Evolutionary conservation across 1,284 basidiomycete species (phyloP).

Genomic region (Pulveroboletus sp.): DNA sequence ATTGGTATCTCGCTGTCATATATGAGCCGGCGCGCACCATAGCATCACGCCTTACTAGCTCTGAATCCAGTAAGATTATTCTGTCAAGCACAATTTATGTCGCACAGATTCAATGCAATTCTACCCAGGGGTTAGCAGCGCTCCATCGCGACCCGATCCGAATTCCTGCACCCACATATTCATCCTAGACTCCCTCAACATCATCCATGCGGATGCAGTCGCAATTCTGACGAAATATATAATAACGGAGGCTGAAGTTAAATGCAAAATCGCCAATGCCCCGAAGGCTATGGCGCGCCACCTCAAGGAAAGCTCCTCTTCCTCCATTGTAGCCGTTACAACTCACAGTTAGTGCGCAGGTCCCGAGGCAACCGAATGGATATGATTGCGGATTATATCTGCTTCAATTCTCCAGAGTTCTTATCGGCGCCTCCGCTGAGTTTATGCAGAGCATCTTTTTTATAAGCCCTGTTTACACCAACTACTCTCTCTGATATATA

Average conservation of each 20-base stretch:
- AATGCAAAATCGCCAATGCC: conserved; percentile 54
- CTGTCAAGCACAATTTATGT: no score
- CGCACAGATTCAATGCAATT: no score
- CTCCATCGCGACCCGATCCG: no score
- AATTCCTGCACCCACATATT: conserved; percentile 83
- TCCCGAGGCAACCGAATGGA: conserved; percentile 79
- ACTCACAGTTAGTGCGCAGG: no score
- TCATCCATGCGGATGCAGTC: conserved; percentile 62
- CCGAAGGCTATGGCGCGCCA: no score
- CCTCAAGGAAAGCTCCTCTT: no score
- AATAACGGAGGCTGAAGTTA: conserved; percentile 77
- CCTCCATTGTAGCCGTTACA: no score
- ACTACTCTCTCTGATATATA: no score
- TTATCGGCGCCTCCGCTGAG: conserved; percentile 70
- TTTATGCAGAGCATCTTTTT: no score
- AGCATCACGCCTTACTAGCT: conserved; percentile 44
- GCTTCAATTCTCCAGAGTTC: conserved; percentile 75
- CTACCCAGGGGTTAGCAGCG: no score
- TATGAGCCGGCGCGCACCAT: conserved; percentile 75
- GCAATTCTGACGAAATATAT: conserved; percentile 73
- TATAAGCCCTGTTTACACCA: no score
- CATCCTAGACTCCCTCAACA: conserved; percentile 85
- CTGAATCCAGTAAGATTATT: no score
- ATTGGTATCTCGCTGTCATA: conserved; percentile 98
- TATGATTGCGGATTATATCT: conserved; percentile 87